Conservation (phyloP, 2,329 filamentous ascomycete species). For the Parascedosporium putredinis region DNA sequence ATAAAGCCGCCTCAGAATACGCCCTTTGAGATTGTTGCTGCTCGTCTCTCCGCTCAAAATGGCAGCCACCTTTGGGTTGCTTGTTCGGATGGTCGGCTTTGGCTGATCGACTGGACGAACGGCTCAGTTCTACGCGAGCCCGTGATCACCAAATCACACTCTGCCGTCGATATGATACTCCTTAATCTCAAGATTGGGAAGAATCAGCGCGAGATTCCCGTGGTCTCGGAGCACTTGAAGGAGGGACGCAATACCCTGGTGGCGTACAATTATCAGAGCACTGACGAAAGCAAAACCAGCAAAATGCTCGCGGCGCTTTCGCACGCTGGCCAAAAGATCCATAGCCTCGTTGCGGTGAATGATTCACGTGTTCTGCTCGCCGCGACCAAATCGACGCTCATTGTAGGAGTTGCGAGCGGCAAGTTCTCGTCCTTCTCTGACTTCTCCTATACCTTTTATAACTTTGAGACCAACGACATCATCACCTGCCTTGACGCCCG, state of each 20-base stretch:
- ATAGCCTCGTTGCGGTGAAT: neutral
- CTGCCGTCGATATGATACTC: constrained; percentile 35
- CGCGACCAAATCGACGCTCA: neutral
- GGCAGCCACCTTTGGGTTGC: constrained; percentile 48
- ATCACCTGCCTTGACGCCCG: constrained; percentile 59
- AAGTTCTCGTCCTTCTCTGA: constrained; percentile 6
- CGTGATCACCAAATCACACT: constrained; percentile 24
- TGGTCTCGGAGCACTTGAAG: constrained; percentile 28
- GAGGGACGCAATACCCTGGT: constrained; percentile 1
- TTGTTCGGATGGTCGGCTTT: constrained; percentile 46
- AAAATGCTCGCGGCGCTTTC: constrained; percentile 2
- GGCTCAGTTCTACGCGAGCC: constrained; percentile 13
- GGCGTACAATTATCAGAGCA: neutral
- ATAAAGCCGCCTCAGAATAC: constrained; percentile 24
- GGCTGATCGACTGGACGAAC: constrained; percentile 45
- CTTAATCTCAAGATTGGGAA: constrained; percentile 26
- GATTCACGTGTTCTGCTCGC: constrained; percentile 1
- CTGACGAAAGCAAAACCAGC: neutral
- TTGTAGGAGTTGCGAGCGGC: constrained; percentile 1
- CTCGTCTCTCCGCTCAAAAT: constrained; percentile 26
- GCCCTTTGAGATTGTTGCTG: constrained; percentile 26
- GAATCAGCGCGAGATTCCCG: constrained; percentile 31
- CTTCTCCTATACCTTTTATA: constrained; percentile 44
- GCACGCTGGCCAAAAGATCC: constrained; percentile 1
- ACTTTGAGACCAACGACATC: constrained; percentile 49